A percentile compares a stretch with the other conserved stretches of the same genome.
These are phyloP conservation scores for Hysterangium stoloniferum DNA, from an alignment of 768 basidiomycete genomes.

Conservation along the genomic window DNA sequence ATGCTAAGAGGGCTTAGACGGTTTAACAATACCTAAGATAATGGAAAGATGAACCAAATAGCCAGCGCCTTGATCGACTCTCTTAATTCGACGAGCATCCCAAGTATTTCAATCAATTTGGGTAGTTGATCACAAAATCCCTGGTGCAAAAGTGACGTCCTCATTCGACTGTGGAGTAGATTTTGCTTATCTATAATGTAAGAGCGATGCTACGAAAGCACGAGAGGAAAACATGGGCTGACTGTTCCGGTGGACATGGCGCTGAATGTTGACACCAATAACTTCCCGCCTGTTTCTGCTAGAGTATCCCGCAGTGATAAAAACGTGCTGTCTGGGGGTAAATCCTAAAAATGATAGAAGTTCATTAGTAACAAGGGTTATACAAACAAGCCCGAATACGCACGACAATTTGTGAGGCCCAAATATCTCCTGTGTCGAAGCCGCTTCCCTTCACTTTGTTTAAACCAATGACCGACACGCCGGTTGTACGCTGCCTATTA, in stretches of 20 bases:
- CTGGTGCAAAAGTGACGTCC: conserved; percentile 43
- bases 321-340: conserved; percentile 49
- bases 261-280: conserved; percentile 65
- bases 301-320: conserved; percentile 46
- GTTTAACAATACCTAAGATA: no score
- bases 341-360: conserved; percentile 41
- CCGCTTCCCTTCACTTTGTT: no score
- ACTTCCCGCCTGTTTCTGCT: conserved; percentile 54
- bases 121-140: conserved; percentile 47
- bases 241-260: conserved; percentile 53
- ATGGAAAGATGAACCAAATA: conserved; percentile 60
- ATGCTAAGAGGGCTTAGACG: no score
- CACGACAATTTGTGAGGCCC: conserved; percentile 49
- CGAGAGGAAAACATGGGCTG: conserved; percentile 13
- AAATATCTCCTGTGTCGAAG: conserved; percentile 74
- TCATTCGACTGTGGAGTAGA: conserved; percentile 43
- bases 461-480: no score
- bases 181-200: conserved; percentile 32
- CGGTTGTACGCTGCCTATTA: no score
- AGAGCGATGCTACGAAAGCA: background rate
- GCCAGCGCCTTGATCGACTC: conserved; percentile 52
- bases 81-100: conserved; percentile 47
- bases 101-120: conserved; percentile 48
- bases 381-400: no score
- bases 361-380: no score